Evolutionary conservation across 108 stramenopile genomes (phyloP).

Genomic region (Bacterosira constricta): DNA sequence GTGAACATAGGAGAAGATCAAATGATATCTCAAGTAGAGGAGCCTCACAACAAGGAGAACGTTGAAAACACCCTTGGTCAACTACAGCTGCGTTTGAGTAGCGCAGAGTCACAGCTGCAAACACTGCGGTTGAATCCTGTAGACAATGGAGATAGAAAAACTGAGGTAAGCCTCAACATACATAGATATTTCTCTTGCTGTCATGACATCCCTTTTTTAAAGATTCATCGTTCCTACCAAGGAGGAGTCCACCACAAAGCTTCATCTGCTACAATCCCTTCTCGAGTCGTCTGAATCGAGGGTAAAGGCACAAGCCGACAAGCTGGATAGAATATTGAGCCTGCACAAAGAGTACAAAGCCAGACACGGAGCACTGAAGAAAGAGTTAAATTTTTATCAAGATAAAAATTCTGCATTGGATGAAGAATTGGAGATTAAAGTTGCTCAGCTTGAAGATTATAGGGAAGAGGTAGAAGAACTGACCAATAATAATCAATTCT

Average conservation of each 20-base stretch:
- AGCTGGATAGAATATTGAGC: constrained; percentile 23
- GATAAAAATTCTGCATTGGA: constrained; percentile 21
- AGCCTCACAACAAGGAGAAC: background rate
- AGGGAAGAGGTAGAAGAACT: constrained; percentile 20
- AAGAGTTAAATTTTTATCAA: constrained; percentile 9
- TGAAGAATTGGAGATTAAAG: background rate
- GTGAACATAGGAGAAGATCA: background rate
- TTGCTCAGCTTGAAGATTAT: constrained; percentile 19
- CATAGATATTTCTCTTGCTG: background rate
- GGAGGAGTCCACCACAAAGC: constrained; percentile 9
- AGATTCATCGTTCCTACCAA: background rate
- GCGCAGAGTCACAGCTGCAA: constrained; percentile 38
- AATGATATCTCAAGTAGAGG: background rate
- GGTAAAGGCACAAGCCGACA: constrained; percentile 22
- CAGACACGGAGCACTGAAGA: constrained; percentile 17
- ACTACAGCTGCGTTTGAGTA: constrained; percentile 18
- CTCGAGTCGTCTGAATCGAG: constrained; percentile 19
- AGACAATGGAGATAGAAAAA: background rate
- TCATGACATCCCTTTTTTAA: background rate
- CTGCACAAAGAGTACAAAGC: constrained; percentile 38
- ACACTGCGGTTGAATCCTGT: constrained; percentile 2
- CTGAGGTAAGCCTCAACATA: background rate
- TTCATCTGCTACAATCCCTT: constrained; percentile 27
- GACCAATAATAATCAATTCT: constrained; percentile 34
- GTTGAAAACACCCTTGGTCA: constrained; percentile 7